phyloP scores from a whole-genome alignment of 164 flowering plant species.

The Chimonanthus praecox region DNA sequence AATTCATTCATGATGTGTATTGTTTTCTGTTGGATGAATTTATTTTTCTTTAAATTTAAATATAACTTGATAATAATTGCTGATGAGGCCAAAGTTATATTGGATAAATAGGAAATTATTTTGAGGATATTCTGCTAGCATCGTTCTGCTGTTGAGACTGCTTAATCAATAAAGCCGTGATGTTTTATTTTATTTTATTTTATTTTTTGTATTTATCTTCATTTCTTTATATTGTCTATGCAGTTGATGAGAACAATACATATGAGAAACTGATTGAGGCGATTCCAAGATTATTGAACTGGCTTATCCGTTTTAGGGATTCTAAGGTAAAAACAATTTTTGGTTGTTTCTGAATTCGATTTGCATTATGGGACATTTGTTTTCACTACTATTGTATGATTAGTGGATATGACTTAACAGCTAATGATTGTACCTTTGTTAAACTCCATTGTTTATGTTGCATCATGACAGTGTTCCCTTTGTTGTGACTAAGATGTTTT shows the following conservation, averaged over 20 bases:
- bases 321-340: slow-evolving; percentile 41
- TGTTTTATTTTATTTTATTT: no score
- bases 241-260: slow-evolving; percentile 72
- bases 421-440: neutral
- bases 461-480: neutral
- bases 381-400: neutral
- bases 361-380: neutral
- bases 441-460: neutral
- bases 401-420: neutral
- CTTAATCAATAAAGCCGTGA: no score
- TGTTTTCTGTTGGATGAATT: neutral
- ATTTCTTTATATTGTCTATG: slow-evolving; percentile 23
- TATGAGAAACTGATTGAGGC: slow-evolving; percentile 51
- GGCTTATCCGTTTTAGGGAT: slow-evolving; percentile 58
- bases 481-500: neutral
- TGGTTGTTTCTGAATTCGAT: neutral
- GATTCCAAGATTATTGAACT: slow-evolving; percentile 63
- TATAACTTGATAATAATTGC: neutral
- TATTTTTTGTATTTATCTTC: neutral
- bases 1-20: neutral
- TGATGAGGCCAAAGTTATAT: neutral
- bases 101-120: neutral
- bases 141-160: neutral
- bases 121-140: neutral
- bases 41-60: neutral